phyloP scores from a whole-genome alignment of 768 basidiomycete genomes.

The Tricholoma terreum region DNA sequence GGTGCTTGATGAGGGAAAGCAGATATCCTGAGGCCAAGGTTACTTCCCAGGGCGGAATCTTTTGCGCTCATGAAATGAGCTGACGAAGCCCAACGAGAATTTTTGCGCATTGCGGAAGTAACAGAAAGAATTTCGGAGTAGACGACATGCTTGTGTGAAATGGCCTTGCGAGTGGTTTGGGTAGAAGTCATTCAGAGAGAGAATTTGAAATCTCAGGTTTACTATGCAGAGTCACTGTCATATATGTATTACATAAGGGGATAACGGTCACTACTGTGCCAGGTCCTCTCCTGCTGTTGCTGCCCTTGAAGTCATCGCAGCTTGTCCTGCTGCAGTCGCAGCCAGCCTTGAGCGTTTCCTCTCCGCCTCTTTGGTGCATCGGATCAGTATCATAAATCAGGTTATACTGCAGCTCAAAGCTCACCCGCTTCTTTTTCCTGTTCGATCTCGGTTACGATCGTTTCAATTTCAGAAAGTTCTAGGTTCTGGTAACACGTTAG shows the following conservation, averaged over 20 bases:
- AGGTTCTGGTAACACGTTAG: conserved; percentile 56
- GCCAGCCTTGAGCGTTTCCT: conserved; percentile 88
- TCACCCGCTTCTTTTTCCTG: conserved; percentile 93
- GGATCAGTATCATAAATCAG: background rate
- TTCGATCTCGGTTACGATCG: conserved; percentile 90
- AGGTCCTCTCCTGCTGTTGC: conserved; percentile 31
- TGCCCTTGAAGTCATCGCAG: conserved; percentile 74
- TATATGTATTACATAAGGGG: conserved; percentile 1
- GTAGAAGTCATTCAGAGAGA: conserved; percentile 19
- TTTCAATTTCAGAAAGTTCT: conserved; percentile 84
- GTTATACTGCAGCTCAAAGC: conserved; percentile 20
- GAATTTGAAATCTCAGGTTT: background rate
- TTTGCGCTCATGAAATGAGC: conserved; percentile 58
- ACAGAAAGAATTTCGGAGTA: conserved; percentile 90
- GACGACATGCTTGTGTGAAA: conserved; percentile 74
- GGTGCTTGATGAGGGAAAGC: conserved; percentile 42
- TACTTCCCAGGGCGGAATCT: conserved; percentile 68
- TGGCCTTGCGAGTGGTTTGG: conserved; percentile 28
- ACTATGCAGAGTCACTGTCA: too few relatives aligned
- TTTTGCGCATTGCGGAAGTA: conserved; percentile 94
- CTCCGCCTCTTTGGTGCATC: conserved; percentile 72
- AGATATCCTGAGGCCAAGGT: conserved; percentile 69
- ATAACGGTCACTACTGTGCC: conserved; percentile 19
- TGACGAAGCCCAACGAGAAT: conserved; percentile 90
- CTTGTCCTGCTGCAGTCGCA: conserved; percentile 88